phyloP scores from a whole-genome alignment of 1,284 basidiomycete genomes.

The Caloboletus inedulis region DNA sequence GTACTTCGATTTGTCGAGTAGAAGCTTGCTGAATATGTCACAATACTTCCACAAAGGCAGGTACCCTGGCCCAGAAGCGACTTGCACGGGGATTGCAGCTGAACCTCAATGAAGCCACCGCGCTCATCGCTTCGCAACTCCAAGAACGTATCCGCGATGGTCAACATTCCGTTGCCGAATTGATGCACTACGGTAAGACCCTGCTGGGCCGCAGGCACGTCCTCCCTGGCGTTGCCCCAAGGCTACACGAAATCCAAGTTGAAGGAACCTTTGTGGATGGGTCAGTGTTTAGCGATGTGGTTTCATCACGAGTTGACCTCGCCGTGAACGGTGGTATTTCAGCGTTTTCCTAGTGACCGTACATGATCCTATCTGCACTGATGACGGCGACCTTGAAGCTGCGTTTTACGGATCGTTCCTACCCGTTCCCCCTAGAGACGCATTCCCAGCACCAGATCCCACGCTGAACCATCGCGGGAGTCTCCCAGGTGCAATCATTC shows the following conservation, averaged over 20 bases:
- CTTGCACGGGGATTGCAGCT: slow-evolving; percentile 87
- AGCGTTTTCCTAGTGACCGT: slow-evolving; percentile 92
- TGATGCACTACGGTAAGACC: slow-evolving; percentile 91
- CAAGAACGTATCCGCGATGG: slow-evolving; percentile 98
- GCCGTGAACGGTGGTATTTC: background rate
- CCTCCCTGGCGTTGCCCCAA: slow-evolving; percentile 66
- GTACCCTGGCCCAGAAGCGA: slow-evolving; percentile 89
- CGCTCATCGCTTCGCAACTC: slow-evolving; percentile 86
- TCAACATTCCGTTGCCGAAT: slow-evolving; percentile 76
- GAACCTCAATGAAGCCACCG: slow-evolving; percentile 86
- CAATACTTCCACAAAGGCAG: slow-evolving; percentile 49
- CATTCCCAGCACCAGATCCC: slow-evolving; percentile 58
- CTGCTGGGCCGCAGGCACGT: slow-evolving; percentile 90
- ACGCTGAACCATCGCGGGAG: slow-evolving; percentile 50
- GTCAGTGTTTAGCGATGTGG: slow-evolving; percentile 40
- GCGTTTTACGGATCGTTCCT: slow-evolving; percentile 94
- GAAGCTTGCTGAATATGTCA: background rate
- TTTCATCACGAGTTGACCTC: background rate
- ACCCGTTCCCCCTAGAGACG: slow-evolving; percentile 64
- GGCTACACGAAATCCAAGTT: slow-evolving; percentile 83
- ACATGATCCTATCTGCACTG: slow-evolving; percentile 88
- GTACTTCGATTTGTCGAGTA: slow-evolving; percentile 26
- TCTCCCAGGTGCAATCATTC: slow-evolving; percentile 74
- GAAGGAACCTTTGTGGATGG: slow-evolving; percentile 88
- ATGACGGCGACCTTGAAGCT: slow-evolving; percentile 71